Conservation (phyloP, 495 filamentous ascomycete genomes). For the Penicillium dipodomyicola region DNA sequence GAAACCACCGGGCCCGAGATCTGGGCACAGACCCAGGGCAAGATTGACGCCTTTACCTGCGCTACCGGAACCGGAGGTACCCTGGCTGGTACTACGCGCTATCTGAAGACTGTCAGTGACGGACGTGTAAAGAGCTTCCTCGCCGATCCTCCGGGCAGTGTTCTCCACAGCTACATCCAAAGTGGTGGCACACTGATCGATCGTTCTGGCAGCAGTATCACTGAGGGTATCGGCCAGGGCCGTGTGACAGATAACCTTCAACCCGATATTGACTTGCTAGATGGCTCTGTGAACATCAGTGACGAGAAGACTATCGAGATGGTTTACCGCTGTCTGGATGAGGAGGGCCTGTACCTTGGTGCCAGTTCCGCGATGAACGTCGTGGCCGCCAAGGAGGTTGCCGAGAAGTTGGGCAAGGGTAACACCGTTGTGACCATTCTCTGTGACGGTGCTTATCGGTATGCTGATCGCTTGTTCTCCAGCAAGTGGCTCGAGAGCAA, state of each 20-base stretch:
- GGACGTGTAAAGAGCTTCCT: constrained; percentile 85
- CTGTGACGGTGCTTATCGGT: constrained; percentile 93
- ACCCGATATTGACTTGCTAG: constrained; percentile 79
- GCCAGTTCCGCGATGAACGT: constrained; percentile 93
- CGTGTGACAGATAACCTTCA: constrained; percentile 91
- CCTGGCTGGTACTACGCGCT: constrained; percentile 83
- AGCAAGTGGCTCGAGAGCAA: constrained; percentile 84
- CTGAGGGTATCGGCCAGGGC: constrained; percentile 96
- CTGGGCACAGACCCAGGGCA: constrained; percentile 88
- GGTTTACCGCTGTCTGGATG: constrained; percentile 96
- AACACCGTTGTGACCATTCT: constrained; percentile 91
- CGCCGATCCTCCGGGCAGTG: constrained; percentile 88
- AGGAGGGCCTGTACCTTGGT: constrained; percentile 95
- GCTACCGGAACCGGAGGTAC: constrained; percentile 93
- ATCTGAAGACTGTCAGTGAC: constrained; percentile 78
- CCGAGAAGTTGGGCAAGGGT: constrained; percentile 83
- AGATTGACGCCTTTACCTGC: constrained; percentile 91
- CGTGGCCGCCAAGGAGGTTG: constrained; percentile 90
- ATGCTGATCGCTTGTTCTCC: constrained; percentile 91
- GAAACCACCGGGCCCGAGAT: constrained; percentile 97
- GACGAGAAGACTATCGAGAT: constrained; percentile 96
- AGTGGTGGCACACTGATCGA: constrained; percentile 80
- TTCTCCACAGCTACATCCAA: constrained; percentile 86
- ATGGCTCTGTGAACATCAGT: constrained; percentile 79
- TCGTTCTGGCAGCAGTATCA: constrained; percentile 85